Conservation (phyloP, 306 rosid species). For the Pachyrhizus erosus region DNA sequence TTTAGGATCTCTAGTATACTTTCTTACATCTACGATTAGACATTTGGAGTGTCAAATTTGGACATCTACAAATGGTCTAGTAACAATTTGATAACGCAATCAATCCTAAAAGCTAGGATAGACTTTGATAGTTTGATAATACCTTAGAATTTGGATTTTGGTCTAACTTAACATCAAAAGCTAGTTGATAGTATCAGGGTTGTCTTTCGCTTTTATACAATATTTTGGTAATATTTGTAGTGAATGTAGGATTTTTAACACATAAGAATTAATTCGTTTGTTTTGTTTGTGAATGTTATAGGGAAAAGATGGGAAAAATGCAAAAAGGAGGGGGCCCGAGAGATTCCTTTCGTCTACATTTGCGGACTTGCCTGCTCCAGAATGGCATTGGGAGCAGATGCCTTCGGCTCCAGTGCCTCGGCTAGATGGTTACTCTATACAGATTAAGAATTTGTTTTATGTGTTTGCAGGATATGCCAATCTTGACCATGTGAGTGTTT, state of each 20-base stretch:
- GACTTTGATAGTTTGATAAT: no score
- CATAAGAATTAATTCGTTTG: not conserved
- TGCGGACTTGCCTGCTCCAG: slow-evolving; percentile 87
- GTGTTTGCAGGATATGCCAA: slow-evolving; percentile 83
- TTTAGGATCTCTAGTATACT: not conserved
- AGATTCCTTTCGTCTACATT: slow-evolving; percentile 63
- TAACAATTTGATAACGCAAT: no score
- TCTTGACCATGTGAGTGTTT: slow-evolving; percentile 67
- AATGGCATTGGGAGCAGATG: slow-evolving; percentile 80
- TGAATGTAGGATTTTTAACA: not conserved
- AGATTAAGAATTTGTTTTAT: slow-evolving; percentile 68
- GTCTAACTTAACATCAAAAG: not conserved
- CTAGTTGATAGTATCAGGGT: no score
- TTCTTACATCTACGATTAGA: not conserved
- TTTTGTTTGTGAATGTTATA: slow-evolving; percentile 20
- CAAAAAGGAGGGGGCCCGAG: slow-evolving; percentile 37
- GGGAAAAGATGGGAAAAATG: slow-evolving; percentile 39
- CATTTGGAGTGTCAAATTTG: not conserved
- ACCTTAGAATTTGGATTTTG: no score
- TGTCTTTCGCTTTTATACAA: not conserved
- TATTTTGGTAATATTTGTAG: not conserved
- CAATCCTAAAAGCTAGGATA: no score
- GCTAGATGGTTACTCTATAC: slow-evolving; percentile 81
- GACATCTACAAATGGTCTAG: not conserved
- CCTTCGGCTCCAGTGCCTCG: slow-evolving; percentile 87